phyloP scores from a whole-genome alignment of 202 grass and related monocot species.

The Dendrocalamus latiflorus region DNA sequence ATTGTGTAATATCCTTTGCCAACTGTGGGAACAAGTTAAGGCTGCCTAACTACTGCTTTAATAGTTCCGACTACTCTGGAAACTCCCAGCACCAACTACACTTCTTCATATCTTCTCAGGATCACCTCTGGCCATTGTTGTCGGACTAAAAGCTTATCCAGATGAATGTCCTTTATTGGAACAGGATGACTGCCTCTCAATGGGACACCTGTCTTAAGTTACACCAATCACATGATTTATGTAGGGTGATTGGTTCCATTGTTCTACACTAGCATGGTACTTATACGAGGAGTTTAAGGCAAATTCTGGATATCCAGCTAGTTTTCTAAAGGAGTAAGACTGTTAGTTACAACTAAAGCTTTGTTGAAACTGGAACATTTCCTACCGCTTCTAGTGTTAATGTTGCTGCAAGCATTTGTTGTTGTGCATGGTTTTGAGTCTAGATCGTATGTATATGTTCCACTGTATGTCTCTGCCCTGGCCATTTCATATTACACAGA shows the following conservation, averaged over 20 bases:
- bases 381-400: no score
- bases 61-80: conserved; percentile 30
- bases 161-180: conserved; percentile 13
- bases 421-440: not conserved
- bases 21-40: conserved; percentile 16
- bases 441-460: not conserved
- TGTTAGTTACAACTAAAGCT: not conserved
- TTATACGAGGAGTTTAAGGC: not conserved
- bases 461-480: not conserved
- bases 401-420: not conserved
- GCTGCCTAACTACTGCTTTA: conserved; percentile 34
- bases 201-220: not conserved
- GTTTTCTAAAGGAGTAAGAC: not conserved
- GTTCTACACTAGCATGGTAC: not conserved
- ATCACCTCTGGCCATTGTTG: conserved; percentile 2
- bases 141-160: conserved; percentile 2
- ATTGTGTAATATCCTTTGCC: conserved; percentile 12
- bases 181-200: conserved; percentile 1
- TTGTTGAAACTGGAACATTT: no score
- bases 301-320: not conserved
- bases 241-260: not conserved
- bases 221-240: conserved; percentile 7
- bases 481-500: not conserved
- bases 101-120: conserved; percentile 14
- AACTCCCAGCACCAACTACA: conserved; percentile 18